Percentiles rank a stretch among this genome's conserved stretches.
Conservation (phyloP, 345 rosid species). For the Brassica nigra region DNA sequence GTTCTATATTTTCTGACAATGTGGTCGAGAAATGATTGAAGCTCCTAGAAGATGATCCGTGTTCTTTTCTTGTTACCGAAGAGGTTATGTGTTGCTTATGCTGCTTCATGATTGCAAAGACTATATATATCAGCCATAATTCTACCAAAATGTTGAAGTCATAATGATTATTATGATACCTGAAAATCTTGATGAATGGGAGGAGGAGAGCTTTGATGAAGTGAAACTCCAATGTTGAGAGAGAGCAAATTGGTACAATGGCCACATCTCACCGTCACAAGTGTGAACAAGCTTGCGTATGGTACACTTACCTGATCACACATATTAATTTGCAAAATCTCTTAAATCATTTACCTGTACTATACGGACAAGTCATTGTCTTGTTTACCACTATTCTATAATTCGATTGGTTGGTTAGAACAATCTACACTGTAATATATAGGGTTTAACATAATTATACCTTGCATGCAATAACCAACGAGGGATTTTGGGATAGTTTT, state of each 20-base stretch:
- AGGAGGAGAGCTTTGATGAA: conserved; percentile 46
- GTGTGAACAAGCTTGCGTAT: conserved; percentile 58
- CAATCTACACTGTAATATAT: background rate
- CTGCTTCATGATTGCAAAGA: conserved; percentile 34
- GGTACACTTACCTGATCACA: conserved; percentile 85
- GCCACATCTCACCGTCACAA: conserved; percentile 96
- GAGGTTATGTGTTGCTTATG: conserved; percentile 57
- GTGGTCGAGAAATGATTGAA: conserved; percentile 15
- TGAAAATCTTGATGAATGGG: conserved; percentile 62
- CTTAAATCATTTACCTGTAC: background rate
- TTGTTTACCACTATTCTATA: conserved; percentile 1
- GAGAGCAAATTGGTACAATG: conserved; percentile 86
- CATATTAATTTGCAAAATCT: conserved; percentile 2
- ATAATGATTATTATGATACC: conserved; percentile 34
- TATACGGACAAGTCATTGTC: background rate
- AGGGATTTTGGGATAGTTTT: background rate
- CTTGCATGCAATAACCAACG: conserved; percentile 7
- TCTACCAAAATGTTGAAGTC: background rate
- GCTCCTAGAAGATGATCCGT: conserved; percentile 67
- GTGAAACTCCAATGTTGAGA: conserved; percentile 74
- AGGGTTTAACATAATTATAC: background rate
- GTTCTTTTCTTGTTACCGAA: conserved; percentile 54
- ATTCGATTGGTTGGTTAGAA: background rate
- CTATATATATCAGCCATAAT: conserved; percentile 9
- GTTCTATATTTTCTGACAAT: conserved; percentile 53